Evolutionary conservation across 495 filamentous ascomycete species (phyloP), one percentile per base, ranked within the genome.

Genomic region (Annulohypoxylon stygium): DNA sequence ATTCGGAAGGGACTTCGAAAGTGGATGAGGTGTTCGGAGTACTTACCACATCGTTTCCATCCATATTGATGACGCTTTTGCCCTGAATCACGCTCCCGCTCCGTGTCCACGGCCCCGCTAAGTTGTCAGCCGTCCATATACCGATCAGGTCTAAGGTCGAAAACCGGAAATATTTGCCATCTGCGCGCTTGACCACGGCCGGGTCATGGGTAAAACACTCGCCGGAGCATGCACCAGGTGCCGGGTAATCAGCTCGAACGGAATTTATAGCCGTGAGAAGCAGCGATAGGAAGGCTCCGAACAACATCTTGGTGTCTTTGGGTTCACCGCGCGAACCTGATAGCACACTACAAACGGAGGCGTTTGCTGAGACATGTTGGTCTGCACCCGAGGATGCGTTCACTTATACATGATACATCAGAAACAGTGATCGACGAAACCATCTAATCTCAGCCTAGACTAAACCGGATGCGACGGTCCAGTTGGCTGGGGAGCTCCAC

Each of bases 141-240:
- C 81, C 75, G 69, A 93, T 85, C 34, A 83, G 81, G 57, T 81
- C 83, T 6, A 87, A 85, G 0, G 90, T 92, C 0, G 84, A 83
- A 78, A 91, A 92, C 33, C 87, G 86, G 82, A 88, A 93, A 80
- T 91, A 93, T 16, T 79, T 88, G 25, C 89, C 88, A 77, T 91
- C 90, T 3, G 51, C 39, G 39, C 78, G 68, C 23, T 83, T 84
- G 63, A 87, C 82, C 69, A 89, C 78, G 14, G 83, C 71, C 18
- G 87, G 87, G 67, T 90, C 88, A 63, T 90, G 86, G 20, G 83
- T 79, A 74, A 78, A 84, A 78, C 87, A 89, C 23, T 80, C 73
- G 18, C 87, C 87, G 6, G 79, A 80, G 77, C 87, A 89, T n/a
- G 82, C 67, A 34, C 82, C 79, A 6, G 86, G 85, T 67, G 82